Percentiles rank a stretch among this genome's conserved stretches.
phyloP scores from a whole-genome alignment of 352 stramenopile genomes.

The Pythium pectinolyticum region DNA sequence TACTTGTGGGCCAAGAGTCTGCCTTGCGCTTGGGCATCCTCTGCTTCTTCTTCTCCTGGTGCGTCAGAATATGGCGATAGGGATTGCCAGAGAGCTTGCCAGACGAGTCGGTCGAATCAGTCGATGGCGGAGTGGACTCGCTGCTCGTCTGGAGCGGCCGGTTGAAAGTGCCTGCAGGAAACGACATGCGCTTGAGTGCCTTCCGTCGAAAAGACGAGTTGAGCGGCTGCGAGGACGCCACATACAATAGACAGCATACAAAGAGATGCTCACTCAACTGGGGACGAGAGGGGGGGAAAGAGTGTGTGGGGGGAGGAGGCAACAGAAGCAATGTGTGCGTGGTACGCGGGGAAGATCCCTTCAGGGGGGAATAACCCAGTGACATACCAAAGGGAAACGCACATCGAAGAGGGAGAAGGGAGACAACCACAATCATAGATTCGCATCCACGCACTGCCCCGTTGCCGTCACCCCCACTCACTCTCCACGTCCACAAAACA shows the following conservation, averaged over 20 bases:
- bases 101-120: constrained; percentile 16
- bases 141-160: constrained; percentile 16
- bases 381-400: not conserved
- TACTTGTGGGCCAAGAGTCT: constrained; percentile 72
- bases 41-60: constrained; percentile 45
- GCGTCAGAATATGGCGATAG: constrained; percentile 35
- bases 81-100: constrained; percentile 3
- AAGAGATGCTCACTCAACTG: constrained; percentile 24
- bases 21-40: constrained; percentile 75
- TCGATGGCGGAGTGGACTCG: constrained; percentile 15
- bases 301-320: not conserved
- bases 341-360: not conserved
- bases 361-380: not conserved
- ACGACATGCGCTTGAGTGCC: constrained; percentile 27
- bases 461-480: constrained; percentile 7
- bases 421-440: not conserved
- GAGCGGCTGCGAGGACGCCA: constrained; percentile 14
- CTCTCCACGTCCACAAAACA: constrained; percentile 7
- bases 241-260: constrained; percentile 30
- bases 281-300: not conserved
- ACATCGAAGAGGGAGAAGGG: constrained; percentile 4
- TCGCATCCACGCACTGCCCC: constrained; percentile 5
- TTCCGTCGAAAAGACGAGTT: constrained; percentile 1
- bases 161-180: constrained; percentile 21
- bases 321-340: not conserved